phyloP scores from a whole-genome alignment of 139 green algal genomes.

The Haematococcus lacustris region DNA sequence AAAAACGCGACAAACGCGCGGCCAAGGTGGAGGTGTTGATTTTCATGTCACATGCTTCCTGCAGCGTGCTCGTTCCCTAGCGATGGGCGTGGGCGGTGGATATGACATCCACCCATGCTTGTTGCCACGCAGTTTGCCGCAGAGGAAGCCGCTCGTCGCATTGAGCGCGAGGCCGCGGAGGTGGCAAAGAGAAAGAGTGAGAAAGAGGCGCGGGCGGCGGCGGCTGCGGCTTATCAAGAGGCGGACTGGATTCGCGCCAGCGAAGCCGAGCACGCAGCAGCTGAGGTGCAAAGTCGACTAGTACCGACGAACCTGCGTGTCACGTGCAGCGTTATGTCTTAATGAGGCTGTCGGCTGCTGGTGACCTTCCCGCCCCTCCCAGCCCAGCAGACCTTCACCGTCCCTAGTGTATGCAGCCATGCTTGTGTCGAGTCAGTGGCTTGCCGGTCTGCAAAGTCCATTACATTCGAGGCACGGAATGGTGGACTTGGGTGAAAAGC shows the following conservation, averaged over 20 bases:
- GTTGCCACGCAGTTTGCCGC: constrained; percentile 8
- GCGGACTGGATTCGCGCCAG: constrained; percentile 33
- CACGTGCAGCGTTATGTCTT: too few relatives aligned
- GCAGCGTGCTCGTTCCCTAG: too few relatives aligned
- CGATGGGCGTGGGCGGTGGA: too few relatives aligned
- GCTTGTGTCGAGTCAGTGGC: background rate
- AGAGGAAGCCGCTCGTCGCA: constrained; percentile 40
- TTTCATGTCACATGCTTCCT: too few relatives aligned
- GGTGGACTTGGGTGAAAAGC: too few relatives aligned
- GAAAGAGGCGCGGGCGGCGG: constrained; percentile 33
- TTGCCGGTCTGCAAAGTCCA: background rate
- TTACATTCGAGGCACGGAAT: too few relatives aligned
- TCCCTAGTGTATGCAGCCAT: background rate
- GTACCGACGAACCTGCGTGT: too few relatives aligned
- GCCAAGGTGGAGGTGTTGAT: too few relatives aligned
- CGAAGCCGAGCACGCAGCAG: constrained; percentile 10
- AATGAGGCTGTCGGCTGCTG: background rate
- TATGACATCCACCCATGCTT: too few relatives aligned
- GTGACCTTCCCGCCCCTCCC: too few relatives aligned
- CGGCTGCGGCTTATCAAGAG: constrained; percentile 38
- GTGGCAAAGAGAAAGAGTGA: constrained; percentile 26
- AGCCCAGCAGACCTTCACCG: background rate
- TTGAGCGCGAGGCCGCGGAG: constrained; percentile 28
- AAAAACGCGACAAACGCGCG: constrained; percentile 82
- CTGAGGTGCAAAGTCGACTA: background rate